phyloP scores from a whole-genome alignment of 768 basidiomycete genomes.

The Rhodotorula sphaerocarpa region DNA sequence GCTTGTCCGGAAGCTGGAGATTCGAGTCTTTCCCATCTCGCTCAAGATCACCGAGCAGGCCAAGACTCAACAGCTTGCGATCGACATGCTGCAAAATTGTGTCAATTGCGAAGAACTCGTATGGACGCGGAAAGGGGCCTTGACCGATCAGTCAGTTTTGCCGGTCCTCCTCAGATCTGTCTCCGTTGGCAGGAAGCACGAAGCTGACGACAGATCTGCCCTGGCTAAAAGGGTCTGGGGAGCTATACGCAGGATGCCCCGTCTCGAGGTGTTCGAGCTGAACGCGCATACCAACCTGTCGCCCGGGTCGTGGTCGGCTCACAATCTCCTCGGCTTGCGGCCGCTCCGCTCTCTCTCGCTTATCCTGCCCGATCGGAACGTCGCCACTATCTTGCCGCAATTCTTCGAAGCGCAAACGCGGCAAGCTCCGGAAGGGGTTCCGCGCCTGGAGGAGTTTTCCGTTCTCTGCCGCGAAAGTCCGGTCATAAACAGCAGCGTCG shows the following conservation, averaged over 20 bases:
- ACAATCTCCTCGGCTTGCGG: conserved; percentile 17
- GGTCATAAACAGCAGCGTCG: conserved; percentile 18
- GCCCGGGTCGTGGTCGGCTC: conserved; percentile 22
- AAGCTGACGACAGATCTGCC: too few species aligned
- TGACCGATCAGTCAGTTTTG: conserved; percentile 20
- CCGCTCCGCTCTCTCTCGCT: conserved; percentile 22
- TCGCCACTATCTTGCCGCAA: conserved; percentile 17
- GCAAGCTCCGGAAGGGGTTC: background rate
- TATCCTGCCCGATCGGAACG: conserved; percentile 29
- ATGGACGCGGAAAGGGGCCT: conserved; percentile 27
- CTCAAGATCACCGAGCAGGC: conserved; percentile 7
- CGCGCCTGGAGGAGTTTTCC: conserved; percentile 22
- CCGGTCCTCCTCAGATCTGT: background rate
- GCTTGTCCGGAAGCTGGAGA: conserved; percentile 24
- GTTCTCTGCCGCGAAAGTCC: conserved; percentile 31
- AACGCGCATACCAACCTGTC: conserved; percentile 28
- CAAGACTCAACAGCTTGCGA: conserved; percentile 13
- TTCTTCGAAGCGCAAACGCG: conserved; percentile 14
- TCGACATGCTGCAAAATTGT: conserved; percentile 8
- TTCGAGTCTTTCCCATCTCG: conserved; percentile 26
- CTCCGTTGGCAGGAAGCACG: too few species aligned
- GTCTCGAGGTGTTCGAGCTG: conserved; percentile 17
- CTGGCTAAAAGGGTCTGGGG: conserved; percentile 6
- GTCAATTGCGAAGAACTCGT: conserved; percentile 13
- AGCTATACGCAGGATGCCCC: conserved; percentile 11